A percentile compares a stretch with the other conserved stretches of the same genome.
Evolutionary conservation across 495 filamentous ascomycete genomes (phyloP).

Genomic region (Pyronema omphalodes): DNA sequence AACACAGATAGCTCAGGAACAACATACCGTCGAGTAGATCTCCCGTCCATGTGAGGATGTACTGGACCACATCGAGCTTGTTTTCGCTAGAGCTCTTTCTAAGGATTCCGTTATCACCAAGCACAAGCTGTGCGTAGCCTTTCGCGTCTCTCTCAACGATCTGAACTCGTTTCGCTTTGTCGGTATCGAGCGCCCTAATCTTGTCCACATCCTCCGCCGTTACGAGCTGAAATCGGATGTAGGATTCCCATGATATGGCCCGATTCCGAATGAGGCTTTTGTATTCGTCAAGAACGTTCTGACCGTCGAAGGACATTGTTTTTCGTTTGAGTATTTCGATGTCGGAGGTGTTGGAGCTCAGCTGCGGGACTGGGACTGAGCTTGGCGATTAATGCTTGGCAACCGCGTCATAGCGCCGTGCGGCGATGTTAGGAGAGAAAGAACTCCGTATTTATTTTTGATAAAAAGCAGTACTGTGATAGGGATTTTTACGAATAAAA

Average conservation of each 20-base stretch:
- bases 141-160: conserved; percentile 60
- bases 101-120: conserved; percentile 33
- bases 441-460: no score
- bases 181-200: conserved; percentile 92
- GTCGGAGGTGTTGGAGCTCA: no score
- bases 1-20: conserved; percentile 3
- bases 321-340: no score
- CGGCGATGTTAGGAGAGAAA: no score
- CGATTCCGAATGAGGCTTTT: conserved; percentile 88
- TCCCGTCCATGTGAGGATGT: conserved; percentile 72
- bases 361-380: no score
- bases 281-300: conserved; percentile 72
- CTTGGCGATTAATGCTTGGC: no score
- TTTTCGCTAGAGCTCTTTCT: conserved; percentile 28
- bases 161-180: conserved; percentile 67
- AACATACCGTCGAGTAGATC: conserved; percentile 67
- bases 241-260: conserved; percentile 95
- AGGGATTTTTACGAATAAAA: no score
- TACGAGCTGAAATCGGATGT: conserved; percentile 81
- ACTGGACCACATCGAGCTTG: conserved; percentile 73
- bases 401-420: no score
- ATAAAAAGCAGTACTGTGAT: no score
- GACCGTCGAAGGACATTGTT: conserved; percentile 70
- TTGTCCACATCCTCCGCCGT: conserved; percentile 86
- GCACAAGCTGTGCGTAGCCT: conserved; percentile 59